These are phyloP conservation scores for Dysphania ambrosioides DNA, from an alignment of 148 eudicot genomes.

Conservation along the genomic window DNA sequence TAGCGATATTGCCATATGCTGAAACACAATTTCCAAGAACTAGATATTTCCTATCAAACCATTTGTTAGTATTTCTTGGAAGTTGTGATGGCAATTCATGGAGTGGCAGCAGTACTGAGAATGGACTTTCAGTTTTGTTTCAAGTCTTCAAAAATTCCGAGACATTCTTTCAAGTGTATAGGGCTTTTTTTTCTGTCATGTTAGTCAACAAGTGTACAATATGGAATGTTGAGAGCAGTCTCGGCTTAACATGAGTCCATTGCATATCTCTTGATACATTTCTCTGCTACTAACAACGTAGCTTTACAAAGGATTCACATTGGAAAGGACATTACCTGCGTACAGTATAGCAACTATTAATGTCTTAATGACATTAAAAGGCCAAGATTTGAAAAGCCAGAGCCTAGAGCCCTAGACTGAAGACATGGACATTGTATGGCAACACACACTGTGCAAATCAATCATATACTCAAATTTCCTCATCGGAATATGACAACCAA, in stretches of 20 bases:
- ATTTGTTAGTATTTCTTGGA: too few species aligned
- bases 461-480: conserved; percentile 11
- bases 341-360: background rate
- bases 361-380: background rate
- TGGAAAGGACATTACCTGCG: background rate
- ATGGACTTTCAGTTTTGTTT: too few species aligned
- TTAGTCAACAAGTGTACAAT: too few species aligned
- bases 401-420: background rate
- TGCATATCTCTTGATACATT: background rate
- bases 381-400: too few species aligned
- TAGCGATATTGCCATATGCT: background rate
- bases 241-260: background rate
- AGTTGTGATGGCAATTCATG: too few species aligned
- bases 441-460: conserved; percentile 15
- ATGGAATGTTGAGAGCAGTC: too few species aligned
- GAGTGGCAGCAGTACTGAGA: too few species aligned
- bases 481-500: conserved; percentile 8
- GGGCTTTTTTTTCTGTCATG: too few species aligned
- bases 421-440: conserved; percentile 6
- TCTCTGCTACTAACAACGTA: background rate
- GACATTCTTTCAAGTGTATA: background rate
- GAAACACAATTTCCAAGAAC: too few species aligned
- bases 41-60: too few species aligned
- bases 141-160: too few species aligned
- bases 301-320: too few species aligned